phyloP scores from a whole-genome alignment of 1,284 basidiomycete genomes.

The Agaricales sp. region DNA sequence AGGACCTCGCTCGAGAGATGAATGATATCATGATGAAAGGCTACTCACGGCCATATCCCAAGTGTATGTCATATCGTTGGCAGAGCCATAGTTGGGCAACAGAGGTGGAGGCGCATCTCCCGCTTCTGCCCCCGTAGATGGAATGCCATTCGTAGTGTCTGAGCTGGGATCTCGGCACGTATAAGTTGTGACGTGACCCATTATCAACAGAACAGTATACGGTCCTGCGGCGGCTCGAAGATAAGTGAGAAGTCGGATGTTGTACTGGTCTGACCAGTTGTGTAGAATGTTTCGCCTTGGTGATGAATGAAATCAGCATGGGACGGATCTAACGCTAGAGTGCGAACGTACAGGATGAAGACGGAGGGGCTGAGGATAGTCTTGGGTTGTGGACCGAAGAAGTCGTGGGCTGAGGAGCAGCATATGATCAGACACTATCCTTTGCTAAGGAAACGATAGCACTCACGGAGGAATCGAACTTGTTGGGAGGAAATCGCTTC shows the following conservation, averaged over 20 bases:
- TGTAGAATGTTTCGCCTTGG: not conserved
- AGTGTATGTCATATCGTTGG: not conserved
- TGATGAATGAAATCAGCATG: not conserved
- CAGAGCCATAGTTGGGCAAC: not conserved
- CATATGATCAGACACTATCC: not conserved
- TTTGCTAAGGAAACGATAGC: not conserved
- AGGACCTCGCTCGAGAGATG: too few relatives aligned
- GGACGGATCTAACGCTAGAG: not conserved
- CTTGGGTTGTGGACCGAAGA: not conserved
- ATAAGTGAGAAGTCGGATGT: not conserved
- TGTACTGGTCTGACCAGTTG: not conserved
- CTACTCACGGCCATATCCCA: not conserved
- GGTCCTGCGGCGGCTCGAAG: not conserved
- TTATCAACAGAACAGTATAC: not conserved
- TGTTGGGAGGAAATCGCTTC: not conserved
- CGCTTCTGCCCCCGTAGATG: not conserved
- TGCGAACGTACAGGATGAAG: not conserved
- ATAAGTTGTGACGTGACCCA: not conserved
- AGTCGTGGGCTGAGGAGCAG: conserved; percentile 1
- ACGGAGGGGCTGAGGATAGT: not conserved
- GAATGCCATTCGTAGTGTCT: too few relatives aligned
- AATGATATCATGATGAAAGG: not conserved
- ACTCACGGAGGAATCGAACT: not conserved
- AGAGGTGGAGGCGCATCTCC: not conserved
- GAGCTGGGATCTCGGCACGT: not conserved